Conservation (phyloP, 1,139 yeast genomes). For the Blastobotrys proliferans region DNA sequence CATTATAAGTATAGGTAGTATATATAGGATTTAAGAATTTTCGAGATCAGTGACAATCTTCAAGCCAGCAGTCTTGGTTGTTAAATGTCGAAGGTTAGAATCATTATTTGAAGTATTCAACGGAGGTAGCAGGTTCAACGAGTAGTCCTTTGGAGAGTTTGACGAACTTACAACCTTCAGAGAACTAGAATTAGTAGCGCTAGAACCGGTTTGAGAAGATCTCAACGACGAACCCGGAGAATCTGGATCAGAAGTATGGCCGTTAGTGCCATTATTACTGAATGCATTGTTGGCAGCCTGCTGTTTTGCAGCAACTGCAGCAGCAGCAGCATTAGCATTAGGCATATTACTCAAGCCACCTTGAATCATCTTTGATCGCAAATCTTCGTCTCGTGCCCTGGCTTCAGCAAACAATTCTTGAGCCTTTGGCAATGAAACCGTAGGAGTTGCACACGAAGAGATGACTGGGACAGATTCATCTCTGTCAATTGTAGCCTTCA, state of each 20-base stretch:
- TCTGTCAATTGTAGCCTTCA: slow-evolving; percentile 93
- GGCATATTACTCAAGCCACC: slow-evolving; percentile 23
- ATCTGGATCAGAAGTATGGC: slow-evolving; percentile 10
- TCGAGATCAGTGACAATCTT: slow-evolving; percentile 27
- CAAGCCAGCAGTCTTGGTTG: slow-evolving; percentile 29
- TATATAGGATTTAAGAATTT: too few relatives aligned
- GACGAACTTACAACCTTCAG: slow-evolving; percentile 12
- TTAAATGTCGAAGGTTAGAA: slow-evolving; percentile 22
- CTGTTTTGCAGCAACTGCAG: slow-evolving; percentile 8
- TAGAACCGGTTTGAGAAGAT: slow-evolving; percentile 28
- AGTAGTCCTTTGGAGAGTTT: slow-evolving; percentile 16
- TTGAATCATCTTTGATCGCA: slow-evolving; percentile 29
- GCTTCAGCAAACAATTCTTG: slow-evolving; percentile 83
- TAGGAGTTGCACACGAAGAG: slow-evolving; percentile 93
- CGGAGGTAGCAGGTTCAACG: slow-evolving; percentile 9
- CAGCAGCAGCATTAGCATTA: slow-evolving; percentile 12
- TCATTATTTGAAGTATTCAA: slow-evolving; percentile 2
- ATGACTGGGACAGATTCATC: slow-evolving; percentile 91
- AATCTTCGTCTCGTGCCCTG: slow-evolving; percentile 29
- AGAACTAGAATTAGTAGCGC: slow-evolving; percentile 21
- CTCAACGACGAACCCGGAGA: slow-evolving; percentile 22
- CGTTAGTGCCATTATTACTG: slow-evolving; percentile 1
- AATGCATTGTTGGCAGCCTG: neutral
- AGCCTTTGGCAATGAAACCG: slow-evolving; percentile 81
- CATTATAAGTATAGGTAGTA: too few relatives aligned